A percentile compares a stretch with the other conserved stretches of the same genome.
phyloP scores from a whole-genome alignment of 73 alveolate species.

The Paramecium tetraurelia region DNA sequence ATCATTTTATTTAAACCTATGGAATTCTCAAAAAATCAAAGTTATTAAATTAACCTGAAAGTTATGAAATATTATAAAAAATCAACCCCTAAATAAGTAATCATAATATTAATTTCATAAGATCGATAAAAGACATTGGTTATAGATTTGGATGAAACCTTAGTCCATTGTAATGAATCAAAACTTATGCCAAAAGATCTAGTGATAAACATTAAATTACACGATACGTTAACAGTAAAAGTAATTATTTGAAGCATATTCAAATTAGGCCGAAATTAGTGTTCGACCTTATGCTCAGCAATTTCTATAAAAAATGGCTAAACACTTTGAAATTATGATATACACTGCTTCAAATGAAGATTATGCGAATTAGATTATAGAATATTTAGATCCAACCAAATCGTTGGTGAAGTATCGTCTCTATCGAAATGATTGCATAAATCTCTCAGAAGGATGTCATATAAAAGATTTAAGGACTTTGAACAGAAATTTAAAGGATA shows the following conservation, averaged over 20 bases:
- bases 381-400: conserved; percentile 70
- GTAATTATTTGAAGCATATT: neutral
- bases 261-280: conserved; percentile 54
- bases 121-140: conserved; percentile 57
- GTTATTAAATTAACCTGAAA: neutral
- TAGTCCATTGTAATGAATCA: conserved; percentile 83
- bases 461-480: conserved; percentile 71
- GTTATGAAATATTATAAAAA: neutral
- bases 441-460: conserved; percentile 68
- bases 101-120: neutral
- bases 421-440: conserved; percentile 69
- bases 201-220: neutral
- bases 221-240: neutral
- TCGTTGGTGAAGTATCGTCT: conserved; percentile 60
- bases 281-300: conserved; percentile 48
- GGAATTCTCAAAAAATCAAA: neutral
- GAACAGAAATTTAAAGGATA: conserved; percentile 66
- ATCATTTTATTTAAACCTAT: neutral
- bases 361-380: conserved; percentile 67
- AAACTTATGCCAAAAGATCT: neutral
- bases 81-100: neutral
- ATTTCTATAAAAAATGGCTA: conserved; percentile 3
- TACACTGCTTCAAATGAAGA: conserved; percentile 70
- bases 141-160: conserved; percentile 94
- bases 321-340: conserved; percentile 68